Percentiles rank a stretch among this genome's conserved stretches.
These are phyloP conservation scores for Trypanosoma scelopori DNA, from an alignment of 208 protist species.

Conservation along the genomic window DNA sequence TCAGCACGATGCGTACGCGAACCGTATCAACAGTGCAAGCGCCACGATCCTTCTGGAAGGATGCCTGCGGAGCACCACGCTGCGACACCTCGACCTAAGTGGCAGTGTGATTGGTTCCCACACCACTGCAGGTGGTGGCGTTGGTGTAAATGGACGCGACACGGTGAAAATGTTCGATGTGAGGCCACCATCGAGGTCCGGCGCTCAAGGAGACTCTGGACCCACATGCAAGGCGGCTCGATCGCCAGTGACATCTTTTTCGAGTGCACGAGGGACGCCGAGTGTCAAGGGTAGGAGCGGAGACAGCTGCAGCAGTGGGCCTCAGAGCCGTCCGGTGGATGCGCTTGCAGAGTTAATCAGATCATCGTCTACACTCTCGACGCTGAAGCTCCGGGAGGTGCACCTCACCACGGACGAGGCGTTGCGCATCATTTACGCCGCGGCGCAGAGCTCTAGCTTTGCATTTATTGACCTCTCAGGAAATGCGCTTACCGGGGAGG, in stretches of 20 bases:
- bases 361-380: conserved; percentile 48
- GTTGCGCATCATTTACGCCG: conserved; percentile 51
- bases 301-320: neutral
- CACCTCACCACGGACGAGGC: conserved; percentile 49
- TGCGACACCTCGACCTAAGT: conserved; percentile 73
- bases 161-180: neutral
- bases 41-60: conserved; percentile 72
- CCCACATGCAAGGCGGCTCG: neutral
- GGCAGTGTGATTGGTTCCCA: conserved; percentile 52
- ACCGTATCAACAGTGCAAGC: conserved; percentile 58
- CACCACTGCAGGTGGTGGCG: neutral
- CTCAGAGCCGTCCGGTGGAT: conserved; percentile 43
- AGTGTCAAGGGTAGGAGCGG: neutral
- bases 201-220: neutral
- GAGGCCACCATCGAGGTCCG: neutral
- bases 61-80: conserved; percentile 62
- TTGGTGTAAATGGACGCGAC: neutral
- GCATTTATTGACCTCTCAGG: conserved; percentile 65
- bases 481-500: conserved; percentile 55
- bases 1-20: conserved; percentile 67
- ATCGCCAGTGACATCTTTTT: neutral
- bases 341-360: conserved; percentile 66
- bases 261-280: neutral
- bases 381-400: conserved; percentile 59
- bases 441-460: conserved; percentile 46